Conservation (phyloP, 768 basidiomycete species). For the Tulasnella sp. region DNA sequence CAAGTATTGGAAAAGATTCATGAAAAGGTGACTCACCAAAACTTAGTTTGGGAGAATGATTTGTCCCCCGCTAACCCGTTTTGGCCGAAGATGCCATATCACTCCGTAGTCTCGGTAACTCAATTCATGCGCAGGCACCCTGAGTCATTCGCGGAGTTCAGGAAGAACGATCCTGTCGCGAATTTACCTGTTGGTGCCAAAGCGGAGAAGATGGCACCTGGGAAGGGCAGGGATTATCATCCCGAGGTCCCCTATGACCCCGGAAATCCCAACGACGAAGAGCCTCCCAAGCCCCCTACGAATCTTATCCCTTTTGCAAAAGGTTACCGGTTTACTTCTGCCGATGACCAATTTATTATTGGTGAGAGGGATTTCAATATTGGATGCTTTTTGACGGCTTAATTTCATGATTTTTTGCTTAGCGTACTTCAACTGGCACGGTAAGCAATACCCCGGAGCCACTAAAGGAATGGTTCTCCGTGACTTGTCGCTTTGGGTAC, state of each 20-base stretch:
- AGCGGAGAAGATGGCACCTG: background rate
- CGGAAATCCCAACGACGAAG: background rate
- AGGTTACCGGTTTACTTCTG: slow-evolving; percentile 15
- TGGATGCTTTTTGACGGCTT: background rate
- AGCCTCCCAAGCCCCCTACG: slow-evolving; percentile 12
- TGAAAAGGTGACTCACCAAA: slow-evolving; percentile 11
- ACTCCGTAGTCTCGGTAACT: slow-evolving; percentile 17
- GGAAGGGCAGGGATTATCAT: background rate
- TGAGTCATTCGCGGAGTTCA: slow-evolving; percentile 14
- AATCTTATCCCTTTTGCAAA: slow-evolving; percentile 21
- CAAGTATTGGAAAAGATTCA: slow-evolving; percentile 22
- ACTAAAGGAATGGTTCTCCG: slow-evolving; percentile 14
- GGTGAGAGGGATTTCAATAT: background rate
- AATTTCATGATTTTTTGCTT: background rate
- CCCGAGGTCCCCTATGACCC: slow-evolving; percentile 14
- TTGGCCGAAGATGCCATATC: slow-evolving; percentile 16
- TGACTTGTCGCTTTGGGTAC: slow-evolving; percentile 6
- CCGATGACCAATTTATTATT: slow-evolving; percentile 20
- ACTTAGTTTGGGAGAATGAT: background rate
- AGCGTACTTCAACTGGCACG: slow-evolving; percentile 25
- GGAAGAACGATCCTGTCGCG: slow-evolving; percentile 5
- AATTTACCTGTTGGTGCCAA: background rate
- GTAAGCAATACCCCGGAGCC: background rate
- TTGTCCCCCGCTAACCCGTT: background rate
- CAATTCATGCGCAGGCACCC: slow-evolving; percentile 22